These are phyloP conservation scores for Erythrobasidium hasegawianum DNA, from an alignment of 1,284 basidiomycete genomes.

Conservation along the genomic window DNA sequence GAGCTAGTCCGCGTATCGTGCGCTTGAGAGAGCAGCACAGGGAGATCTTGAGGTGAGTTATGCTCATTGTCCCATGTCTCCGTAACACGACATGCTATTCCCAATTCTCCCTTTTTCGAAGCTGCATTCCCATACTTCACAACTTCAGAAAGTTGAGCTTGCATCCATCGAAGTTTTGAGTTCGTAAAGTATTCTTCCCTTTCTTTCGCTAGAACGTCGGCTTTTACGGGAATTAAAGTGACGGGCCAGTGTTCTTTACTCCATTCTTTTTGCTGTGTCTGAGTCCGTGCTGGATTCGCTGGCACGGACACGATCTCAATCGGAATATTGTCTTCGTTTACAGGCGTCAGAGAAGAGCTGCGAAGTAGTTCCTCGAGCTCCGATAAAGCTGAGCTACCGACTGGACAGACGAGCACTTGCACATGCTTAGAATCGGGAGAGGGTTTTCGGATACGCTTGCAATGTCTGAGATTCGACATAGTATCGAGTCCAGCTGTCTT, in stretches of 20 bases:
- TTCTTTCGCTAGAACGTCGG: conserved; percentile 56
- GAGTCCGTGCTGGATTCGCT: conserved; percentile 64
- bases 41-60: conserved; percentile 36
- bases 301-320: conserved; percentile 61
- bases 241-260: conserved; percentile 69
- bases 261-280: conserved; percentile 58
- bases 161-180: conserved; percentile 61
- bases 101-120: conserved; percentile 52
- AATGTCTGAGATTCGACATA: neutral
- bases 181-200: conserved; percentile 40
- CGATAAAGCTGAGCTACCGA: conserved; percentile 29
- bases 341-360: conserved; percentile 41
- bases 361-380: conserved; percentile 46
- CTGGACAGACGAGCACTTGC: conserved; percentile 45
- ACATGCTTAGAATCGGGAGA: neutral
- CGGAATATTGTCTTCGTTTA: conserved; percentile 48
- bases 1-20: conserved; percentile 66
- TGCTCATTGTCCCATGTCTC: conserved; percentile 56
- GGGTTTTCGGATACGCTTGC: neutral
- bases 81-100: conserved; percentile 71
- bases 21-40: conserved; percentile 49
- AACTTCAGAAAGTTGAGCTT: conserved; percentile 65
- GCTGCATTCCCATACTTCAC: conserved; percentile 59
- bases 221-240: conserved; percentile 65
- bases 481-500: conserved; percentile 27